Conservation (phyloP, 768 basidiomycete species). For the Chlorophyllum brunneum region DNA sequence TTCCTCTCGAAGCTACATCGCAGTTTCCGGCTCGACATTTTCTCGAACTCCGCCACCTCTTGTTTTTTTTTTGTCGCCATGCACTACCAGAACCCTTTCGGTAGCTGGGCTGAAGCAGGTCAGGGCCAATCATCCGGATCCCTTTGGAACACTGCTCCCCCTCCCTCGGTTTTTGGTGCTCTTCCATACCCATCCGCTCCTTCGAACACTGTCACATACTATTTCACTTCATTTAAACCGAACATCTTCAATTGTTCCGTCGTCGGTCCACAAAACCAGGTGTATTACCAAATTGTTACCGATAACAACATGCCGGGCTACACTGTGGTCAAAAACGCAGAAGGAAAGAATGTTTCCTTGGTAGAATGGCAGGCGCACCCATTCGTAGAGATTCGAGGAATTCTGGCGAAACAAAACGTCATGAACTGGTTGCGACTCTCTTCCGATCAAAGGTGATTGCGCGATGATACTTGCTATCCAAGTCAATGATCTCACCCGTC, state of each 20-base stretch:
- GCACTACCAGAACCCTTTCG: constrained; percentile 37
- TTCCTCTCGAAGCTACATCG: neutral
- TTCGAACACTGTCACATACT: constrained; percentile 34
- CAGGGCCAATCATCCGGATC: constrained; percentile 21
- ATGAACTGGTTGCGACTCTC: constrained; percentile 55
- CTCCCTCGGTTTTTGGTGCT: constrained; percentile 60
- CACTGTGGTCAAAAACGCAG: constrained; percentile 48
- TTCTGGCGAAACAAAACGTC: constrained; percentile 44
- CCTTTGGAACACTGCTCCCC: constrained; percentile 19
- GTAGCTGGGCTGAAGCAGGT: constrained; percentile 29
- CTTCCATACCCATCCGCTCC: constrained; percentile 48
- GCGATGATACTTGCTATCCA: neutral
- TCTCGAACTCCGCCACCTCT: neutral
- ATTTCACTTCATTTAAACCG: constrained; percentile 48
- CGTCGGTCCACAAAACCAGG: constrained; percentile 45
- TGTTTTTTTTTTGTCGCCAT: constrained; percentile 13
- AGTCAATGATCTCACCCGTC: constrained; percentile 4
- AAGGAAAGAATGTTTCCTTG: constrained; percentile 45
- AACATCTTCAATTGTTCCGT: constrained; percentile 53
- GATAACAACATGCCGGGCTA: constrained; percentile 46
- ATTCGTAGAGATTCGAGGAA: constrained; percentile 49
- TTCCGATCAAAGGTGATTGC: constrained; percentile 35
- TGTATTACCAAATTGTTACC: constrained; percentile 47
- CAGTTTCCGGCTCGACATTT: neutral
- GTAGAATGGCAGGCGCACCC: constrained; percentile 54